Conservation (phyloP, 1,284 basidiomycete species). For the Tylopilus sp. region DNA sequence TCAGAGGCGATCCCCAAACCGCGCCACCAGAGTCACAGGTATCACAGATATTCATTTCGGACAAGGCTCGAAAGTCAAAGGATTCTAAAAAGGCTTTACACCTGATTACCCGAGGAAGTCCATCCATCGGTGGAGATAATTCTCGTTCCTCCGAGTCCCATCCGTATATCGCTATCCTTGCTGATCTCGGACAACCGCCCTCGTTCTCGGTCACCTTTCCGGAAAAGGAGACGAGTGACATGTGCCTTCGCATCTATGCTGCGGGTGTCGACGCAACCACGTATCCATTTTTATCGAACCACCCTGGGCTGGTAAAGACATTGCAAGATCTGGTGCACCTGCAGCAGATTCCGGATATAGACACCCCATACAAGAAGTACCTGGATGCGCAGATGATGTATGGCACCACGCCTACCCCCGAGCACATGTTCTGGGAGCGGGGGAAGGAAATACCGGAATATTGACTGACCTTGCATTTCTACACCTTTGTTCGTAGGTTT, state of each 20-base stretch:
- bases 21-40: too few relatives aligned
- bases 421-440: background rate
- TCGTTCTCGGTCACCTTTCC: background rate
- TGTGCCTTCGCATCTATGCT: background rate
- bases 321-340: background rate
- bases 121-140: too few relatives aligned
- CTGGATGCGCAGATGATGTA: background rate
- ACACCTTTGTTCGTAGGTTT: too few relatives aligned
- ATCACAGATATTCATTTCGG: too few relatives aligned
- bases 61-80: too few relatives aligned
- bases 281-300: background rate
- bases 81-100: too few relatives aligned
- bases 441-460: background rate
- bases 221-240: background rate
- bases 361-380: background rate
- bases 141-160: background rate
- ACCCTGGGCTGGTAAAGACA: background rate
- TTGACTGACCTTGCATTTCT: too few relatives aligned
- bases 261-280: background rate
- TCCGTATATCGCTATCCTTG: conserved; percentile 2
- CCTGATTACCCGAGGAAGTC: too few relatives aligned
- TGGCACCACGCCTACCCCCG: too few relatives aligned
- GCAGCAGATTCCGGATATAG: background rate
- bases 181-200: background rate
- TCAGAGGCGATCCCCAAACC: too few relatives aligned